Percentiles rank a stretch among this genome's conserved stretches.
Conservation (phyloP, 805 yeast species). For the Gaillardinia entomophila region DNA sequence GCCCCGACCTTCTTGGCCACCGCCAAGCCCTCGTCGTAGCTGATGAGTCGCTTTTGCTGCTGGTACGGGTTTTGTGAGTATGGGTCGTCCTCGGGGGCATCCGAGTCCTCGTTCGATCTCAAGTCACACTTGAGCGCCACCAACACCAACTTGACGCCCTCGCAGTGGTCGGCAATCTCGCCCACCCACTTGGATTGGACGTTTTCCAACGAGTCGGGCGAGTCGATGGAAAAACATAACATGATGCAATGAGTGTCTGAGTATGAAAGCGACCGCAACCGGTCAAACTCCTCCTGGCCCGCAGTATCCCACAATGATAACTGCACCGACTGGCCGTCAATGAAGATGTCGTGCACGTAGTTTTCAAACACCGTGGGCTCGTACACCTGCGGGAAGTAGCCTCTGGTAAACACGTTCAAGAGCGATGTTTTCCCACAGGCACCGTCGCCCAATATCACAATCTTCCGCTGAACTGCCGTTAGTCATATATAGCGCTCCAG, state of each 20-base stretch:
- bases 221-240: slow-evolving; percentile 93
- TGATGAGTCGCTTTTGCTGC: slow-evolving; percentile 51
- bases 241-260: slow-evolving; percentile 96
- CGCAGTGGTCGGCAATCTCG: slow-evolving; percentile 94
- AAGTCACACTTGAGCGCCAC: slow-evolving; percentile 95
- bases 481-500: slow-evolving; percentile 2
- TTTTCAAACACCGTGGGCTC: slow-evolving; percentile 98
- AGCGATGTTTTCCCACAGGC: slow-evolving; percentile 98
- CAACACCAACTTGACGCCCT: slow-evolving; percentile 87
- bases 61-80: slow-evolving; percentile 28
- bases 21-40: slow-evolving; percentile 89
- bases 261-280: slow-evolving; percentile 86
- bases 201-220: slow-evolving; percentile 89
- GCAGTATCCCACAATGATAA: slow-evolving; percentile 98
- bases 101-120: slow-evolving; percentile 57
- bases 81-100: slow-evolving; percentile 34
- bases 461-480: slow-evolving; percentile 72
- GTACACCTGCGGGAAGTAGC: slow-evolving; percentile 96
- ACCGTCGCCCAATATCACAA: slow-evolving; percentile 95
- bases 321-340: slow-evolving; percentile 89
- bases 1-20: slow-evolving; percentile 95
- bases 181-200: slow-evolving; percentile 97
- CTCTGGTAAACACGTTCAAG: slow-evolving; percentile 91
- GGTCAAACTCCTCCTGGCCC: slow-evolving; percentile 97
- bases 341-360: slow-evolving; percentile 93